Evolutionary conservation across 805 yeast genomes (phyloP).

Genomic region (Lachancea thermotolerans): DNA sequence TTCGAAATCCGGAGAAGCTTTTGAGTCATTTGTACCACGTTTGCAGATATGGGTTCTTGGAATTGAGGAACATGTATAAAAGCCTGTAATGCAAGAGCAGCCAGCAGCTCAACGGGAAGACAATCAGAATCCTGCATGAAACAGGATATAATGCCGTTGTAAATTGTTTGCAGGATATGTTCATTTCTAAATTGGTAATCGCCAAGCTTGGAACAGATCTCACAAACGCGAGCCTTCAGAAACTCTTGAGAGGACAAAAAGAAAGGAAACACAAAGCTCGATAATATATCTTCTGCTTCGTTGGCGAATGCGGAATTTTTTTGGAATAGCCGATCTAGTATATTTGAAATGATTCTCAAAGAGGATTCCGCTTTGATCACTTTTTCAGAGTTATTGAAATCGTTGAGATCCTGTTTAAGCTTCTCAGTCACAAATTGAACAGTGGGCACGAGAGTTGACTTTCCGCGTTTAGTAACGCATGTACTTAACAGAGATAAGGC

Average conservation of each 20-base stretch:
- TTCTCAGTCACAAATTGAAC: constrained; percentile 52
- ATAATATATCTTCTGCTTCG: constrained; percentile 66
- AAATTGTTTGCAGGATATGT: constrained; percentile 33
- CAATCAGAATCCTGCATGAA: constrained; percentile 39
- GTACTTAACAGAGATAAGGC: constrained; percentile 68
- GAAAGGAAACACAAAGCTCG: constrained; percentile 62
- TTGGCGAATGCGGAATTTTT: constrained; percentile 49
- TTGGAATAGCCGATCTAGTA: constrained; percentile 51
- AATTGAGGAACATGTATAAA: constrained; percentile 60
- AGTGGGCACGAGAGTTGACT: constrained; percentile 52
- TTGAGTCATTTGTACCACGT: constrained; percentile 78
- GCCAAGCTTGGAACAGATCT: constrained; percentile 58
- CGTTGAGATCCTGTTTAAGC: constrained; percentile 26
- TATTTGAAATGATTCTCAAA: constrained; percentile 68
- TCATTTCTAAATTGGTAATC: constrained; percentile 45
- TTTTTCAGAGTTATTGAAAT: constrained; percentile 34
- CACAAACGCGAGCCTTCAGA: constrained; percentile 69
- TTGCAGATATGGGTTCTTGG: constrained; percentile 56
- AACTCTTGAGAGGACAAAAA: constrained; percentile 57
- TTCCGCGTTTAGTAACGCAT: constrained; percentile 61
- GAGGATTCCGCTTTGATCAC: constrained; percentile 74
- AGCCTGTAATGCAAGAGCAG: constrained; percentile 80
- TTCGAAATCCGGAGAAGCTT: constrained; percentile 66
- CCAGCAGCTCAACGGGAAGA: constrained; percentile 75
- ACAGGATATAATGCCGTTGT: constrained; percentile 40